A percentile compares a stretch with the other conserved stretches of the same genome.
These are phyloP conservation scores for Xylariaceae sp. DNA, from an alignment of 2,329 filamentous ascomycete genomes.

Conservation along the genomic window DNA sequence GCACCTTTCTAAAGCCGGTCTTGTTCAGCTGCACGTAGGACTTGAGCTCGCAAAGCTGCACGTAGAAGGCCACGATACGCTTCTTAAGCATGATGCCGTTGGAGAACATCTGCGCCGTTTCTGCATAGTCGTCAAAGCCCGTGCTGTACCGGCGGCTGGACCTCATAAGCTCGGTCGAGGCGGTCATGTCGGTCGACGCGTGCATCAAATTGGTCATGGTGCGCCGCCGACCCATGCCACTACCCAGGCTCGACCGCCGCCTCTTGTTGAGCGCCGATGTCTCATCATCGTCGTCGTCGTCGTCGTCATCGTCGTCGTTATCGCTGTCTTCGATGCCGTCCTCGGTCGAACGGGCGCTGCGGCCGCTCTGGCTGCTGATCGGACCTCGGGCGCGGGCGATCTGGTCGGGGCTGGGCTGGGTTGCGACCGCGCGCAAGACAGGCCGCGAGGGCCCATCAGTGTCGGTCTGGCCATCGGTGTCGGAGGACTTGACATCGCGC, in stretches of 20 bases:
- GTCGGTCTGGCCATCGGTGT: conserved; percentile 47
- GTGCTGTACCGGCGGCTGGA: conserved; percentile 56
- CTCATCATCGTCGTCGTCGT: conserved; percentile 35
- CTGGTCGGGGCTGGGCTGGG: conserved; percentile 24
- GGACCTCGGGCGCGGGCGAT: conserved; percentile 30
- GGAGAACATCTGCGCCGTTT: conserved; percentile 60
- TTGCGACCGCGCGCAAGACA: conserved; percentile 7
- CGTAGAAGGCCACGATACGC: conserved; percentile 77
- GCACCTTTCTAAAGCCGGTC: conserved; percentile 90
- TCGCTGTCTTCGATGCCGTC: conserved; percentile 54
- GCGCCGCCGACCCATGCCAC: conserved; percentile 29
- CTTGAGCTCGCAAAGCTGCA: conserved; percentile 88
- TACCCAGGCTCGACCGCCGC: conserved; percentile 31
- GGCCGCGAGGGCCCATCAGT: conserved; percentile 21
- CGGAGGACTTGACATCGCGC: conserved; percentile 62
- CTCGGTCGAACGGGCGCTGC: conserved; percentile 43
- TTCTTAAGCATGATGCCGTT: conserved; percentile 86
- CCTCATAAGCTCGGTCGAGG: conserved; percentile 52
- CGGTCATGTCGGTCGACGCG: conserved; percentile 48
- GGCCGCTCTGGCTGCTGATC: conserved; percentile 29
- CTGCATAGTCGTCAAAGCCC: conserved; percentile 69
- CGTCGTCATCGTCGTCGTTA: conserved; percentile 29
- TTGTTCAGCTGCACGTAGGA: conserved; percentile 94
- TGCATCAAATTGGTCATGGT: conserved; percentile 29
- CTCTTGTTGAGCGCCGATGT: conserved; percentile 43